A percentile compares a stretch with the other conserved stretches of the same genome.
Evolutionary conservation across 2,329 filamentous ascomycete species (phyloP).

Genomic region (Chaetomiaceae sp.): DNA sequence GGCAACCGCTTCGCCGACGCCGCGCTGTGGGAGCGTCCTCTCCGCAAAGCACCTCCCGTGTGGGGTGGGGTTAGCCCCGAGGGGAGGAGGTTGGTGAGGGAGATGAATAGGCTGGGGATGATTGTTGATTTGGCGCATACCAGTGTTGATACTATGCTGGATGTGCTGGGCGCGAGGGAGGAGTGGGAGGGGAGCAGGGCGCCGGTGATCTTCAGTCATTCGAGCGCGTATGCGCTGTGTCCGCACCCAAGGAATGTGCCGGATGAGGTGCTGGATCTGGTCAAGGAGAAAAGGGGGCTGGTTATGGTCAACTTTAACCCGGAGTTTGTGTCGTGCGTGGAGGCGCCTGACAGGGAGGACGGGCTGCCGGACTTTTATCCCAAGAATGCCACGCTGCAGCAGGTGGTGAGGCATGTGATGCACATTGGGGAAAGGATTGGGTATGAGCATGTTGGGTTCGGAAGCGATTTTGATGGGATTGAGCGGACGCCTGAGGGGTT

Average conservation of each 20-base stretch:
- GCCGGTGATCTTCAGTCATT: conserved; percentile 86
- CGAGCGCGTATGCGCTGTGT: conserved; percentile 73
- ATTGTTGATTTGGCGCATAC: conserved; percentile 84
- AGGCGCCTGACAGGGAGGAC: conserved; percentile 49
- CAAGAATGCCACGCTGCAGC: conserved; percentile 65
- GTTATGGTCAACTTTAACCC: conserved; percentile 92
- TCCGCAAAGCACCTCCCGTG: conserved; percentile 49
- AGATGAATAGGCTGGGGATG: conserved; percentile 95
- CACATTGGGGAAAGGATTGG: conserved; percentile 81
- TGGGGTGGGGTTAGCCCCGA: conserved; percentile 69
- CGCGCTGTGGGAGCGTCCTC: conserved; percentile 58
- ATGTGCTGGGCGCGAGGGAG: conserved; percentile 58
- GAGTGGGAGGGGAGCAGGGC: conserved; percentile 70
- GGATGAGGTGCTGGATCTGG: conserved; percentile 73
- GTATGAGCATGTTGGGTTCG: conserved; percentile 82
- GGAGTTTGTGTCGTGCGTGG: conserved; percentile 73
- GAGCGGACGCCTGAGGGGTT: conserved; percentile 62
- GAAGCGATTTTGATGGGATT: conserved; percentile 87
- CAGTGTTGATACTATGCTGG: conserved; percentile 75
- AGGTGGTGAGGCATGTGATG: conserved; percentile 75
- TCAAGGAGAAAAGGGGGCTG: conserved; percentile 67
- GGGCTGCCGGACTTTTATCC: conserved; percentile 66
- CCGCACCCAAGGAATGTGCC: conserved; percentile 88
- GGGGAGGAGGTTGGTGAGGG: conserved; percentile 65
- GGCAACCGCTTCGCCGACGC: conserved; percentile 88